These are phyloP conservation scores for Rhodotorula diobovata DNA, from an alignment of 768 basidiomycete genomes.

Conservation along the genomic window DNA sequence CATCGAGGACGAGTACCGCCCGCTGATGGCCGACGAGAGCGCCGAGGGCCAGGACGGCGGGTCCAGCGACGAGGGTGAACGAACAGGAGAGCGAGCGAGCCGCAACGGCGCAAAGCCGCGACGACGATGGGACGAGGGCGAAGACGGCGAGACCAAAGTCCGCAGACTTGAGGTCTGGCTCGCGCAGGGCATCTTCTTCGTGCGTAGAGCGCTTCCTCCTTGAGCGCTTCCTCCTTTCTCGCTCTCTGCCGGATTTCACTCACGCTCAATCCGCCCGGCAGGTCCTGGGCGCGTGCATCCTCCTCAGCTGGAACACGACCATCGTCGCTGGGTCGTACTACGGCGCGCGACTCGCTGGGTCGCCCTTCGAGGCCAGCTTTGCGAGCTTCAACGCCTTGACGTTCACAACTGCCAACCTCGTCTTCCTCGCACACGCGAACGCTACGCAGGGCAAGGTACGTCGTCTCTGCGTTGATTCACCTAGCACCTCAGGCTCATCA, in stretches of 20 bases:
- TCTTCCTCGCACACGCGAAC: conserved; percentile 37
- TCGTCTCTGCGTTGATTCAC: too few relatives aligned
- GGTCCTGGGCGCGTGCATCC: conserved; percentile 35
- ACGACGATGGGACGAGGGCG: background rate
- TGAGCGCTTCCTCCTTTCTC: background rate
- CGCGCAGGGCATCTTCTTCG: conserved; percentile 26
- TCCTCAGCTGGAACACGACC: conserved; percentile 41
- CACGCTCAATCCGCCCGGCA: background rate
- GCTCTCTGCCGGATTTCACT: background rate
- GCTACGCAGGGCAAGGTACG: conserved; percentile 31
- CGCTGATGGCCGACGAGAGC: conserved; percentile 27
- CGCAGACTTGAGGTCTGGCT: conserved; percentile 28
- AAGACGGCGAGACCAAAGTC: conserved; percentile 10
- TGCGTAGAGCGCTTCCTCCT: background rate
- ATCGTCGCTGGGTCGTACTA: conserved; percentile 38
- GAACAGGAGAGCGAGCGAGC: background rate
- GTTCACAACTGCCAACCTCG: conserved; percentile 33
- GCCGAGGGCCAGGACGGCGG: background rate
- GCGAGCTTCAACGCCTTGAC: conserved; percentile 30
- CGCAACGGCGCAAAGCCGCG: too few relatives aligned
- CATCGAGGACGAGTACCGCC: conserved; percentile 33
- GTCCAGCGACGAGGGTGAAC: background rate
- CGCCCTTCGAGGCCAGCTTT: conserved; percentile 23
- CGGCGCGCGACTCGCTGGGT: conserved; percentile 17
- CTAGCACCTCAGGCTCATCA: background rate